Evolutionary conservation across 2,329 filamentous ascomycete species (phyloP), one percentile per base, ranked within the genome.

Genomic region (Colletotrichum acutatum): DNA sequence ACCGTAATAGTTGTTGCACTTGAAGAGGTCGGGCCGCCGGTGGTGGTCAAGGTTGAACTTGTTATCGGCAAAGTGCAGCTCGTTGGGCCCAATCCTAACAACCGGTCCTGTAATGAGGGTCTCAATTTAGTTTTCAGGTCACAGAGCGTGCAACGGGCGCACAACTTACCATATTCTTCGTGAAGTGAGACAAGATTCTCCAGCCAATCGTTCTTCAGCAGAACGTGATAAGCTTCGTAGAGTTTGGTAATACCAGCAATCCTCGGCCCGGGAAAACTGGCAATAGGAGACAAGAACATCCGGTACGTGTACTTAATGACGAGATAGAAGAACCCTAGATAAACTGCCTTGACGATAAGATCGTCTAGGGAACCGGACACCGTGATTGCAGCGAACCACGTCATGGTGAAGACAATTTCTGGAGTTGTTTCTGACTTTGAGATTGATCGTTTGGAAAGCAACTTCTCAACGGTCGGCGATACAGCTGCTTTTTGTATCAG

Each of bases 1-100:
- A 22, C 75, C 75, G 11, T 76, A 76, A 19, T 76, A 76, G 32
- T 75, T 74, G 3, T 68, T 58, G 37, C 74, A 75, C 37, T 76
- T 76, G 8, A 60, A 11, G 2, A 75, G 66, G 32, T 76, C 74
- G 1, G 71, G 26, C 4, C 74, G 74, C 22, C 64, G 66, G 68
- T 76, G 75, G n/a, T 72, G 66, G n/a, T 72, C 57, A 9, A 76
- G 49, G 42, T 57, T 64, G 2, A 71, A 75, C 6, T 74, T 32
- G 56, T 76, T 72, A 26, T 76, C 74, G 26, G 53, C 28, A 34
- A 74, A 75, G 49, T 76, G 75, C 2, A 76, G 24, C 30, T 76
- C 75, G 14, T 74, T 76, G 3, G 75, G 75, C 3, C 74, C 74
- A 4, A 76, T 76, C 12, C 72, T 42, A 6, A 76, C 68, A 8